Conservation (phyloP, 2,329 filamentous ascomycete genomes). For the Aspergillus proliferans region DNA sequence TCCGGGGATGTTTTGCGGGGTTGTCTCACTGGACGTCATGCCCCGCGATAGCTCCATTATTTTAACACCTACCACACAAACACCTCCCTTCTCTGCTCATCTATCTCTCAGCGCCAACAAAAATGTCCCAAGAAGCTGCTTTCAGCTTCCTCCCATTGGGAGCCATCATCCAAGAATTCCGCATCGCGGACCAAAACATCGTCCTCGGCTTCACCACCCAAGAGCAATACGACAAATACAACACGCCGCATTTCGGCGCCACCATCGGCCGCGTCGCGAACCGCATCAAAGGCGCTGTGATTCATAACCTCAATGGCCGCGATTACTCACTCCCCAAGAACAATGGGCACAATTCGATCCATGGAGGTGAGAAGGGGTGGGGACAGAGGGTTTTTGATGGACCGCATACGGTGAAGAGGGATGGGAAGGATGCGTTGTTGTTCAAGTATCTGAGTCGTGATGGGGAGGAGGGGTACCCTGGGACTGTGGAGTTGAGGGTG, state of each 20-base stretch:
- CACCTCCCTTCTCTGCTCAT: background rate
- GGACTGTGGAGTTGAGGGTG: constrained; percentile 69
- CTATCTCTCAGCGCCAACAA: background rate
- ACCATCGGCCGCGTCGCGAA: constrained; percentile 84
- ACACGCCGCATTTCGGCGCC: constrained; percentile 78
- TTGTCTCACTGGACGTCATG: no score
- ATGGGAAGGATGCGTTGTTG: constrained; percentile 60
- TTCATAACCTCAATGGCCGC: constrained; percentile 66
- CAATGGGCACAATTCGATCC: constrained; percentile 68
- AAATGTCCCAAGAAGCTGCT: constrained; percentile 23
- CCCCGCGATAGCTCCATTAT: background rate
- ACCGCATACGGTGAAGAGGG: constrained; percentile 51
- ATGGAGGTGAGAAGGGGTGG: constrained; percentile 68
- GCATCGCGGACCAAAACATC: constrained; percentile 72
- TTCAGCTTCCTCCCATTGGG: constrained; percentile 43
- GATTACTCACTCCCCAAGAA: constrained; percentile 67
- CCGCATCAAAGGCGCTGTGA: constrained; percentile 65
- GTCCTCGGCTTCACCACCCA: constrained; percentile 77
- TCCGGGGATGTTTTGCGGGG: no score
- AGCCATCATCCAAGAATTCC: constrained; percentile 60
- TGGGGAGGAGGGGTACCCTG: constrained; percentile 85
- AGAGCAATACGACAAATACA: constrained; percentile 68
- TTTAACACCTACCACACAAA: background rate
- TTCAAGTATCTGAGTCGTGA: constrained; percentile 65
- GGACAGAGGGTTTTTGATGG: constrained; percentile 30